phyloP scores from a whole-genome alignment of 2,329 filamentous ascomycete species.

The Aspergillus floridensis region DNA sequence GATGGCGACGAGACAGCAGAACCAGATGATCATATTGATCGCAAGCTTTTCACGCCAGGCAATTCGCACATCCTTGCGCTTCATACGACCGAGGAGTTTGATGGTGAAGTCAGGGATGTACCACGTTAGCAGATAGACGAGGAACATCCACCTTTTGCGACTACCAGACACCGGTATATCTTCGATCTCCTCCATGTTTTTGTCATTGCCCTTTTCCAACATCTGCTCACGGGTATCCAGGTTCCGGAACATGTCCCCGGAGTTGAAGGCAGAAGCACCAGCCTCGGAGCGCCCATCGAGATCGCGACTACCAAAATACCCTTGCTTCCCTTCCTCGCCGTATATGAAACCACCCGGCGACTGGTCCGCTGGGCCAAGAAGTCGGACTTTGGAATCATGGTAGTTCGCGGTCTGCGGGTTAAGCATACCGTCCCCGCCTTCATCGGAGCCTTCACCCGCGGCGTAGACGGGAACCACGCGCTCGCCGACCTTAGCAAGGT shows the following conservation, averaged over 20 bases:
- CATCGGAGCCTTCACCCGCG: slow-evolving; percentile 53
- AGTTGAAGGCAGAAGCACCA: slow-evolving; percentile 83
- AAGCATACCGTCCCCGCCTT: slow-evolving; percentile 61
- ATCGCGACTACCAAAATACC: slow-evolving; percentile 78
- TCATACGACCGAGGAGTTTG: slow-evolving; percentile 74
- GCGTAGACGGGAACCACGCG: slow-evolving; percentile 56
- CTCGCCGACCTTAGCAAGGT: slow-evolving; percentile 74
- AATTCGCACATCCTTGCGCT: slow-evolving; percentile 83
- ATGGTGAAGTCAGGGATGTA: slow-evolving; percentile 83
- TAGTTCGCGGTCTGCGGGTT: slow-evolving; percentile 44
- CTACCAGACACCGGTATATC: slow-evolving; percentile 72
- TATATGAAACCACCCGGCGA: slow-evolving; percentile 63
- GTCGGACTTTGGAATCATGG: slow-evolving; percentile 54
- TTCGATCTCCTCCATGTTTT: slow-evolving; percentile 86
- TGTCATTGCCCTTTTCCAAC: slow-evolving; percentile 91
- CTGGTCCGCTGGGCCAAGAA: slow-evolving; percentile 49
- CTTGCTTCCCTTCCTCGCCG: slow-evolving; percentile 70
- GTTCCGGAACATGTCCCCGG: slow-evolving; percentile 97
- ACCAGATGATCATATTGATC: slow-evolving; percentile 97
- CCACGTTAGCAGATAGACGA: slow-evolving; percentile 82
- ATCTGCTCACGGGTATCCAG: slow-evolving; percentile 91
- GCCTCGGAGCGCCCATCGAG: slow-evolving; percentile 86
- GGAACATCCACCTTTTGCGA: slow-evolving; percentile 85
- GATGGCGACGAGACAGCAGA: slow-evolving; percentile 69
- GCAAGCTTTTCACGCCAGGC: slow-evolving; percentile 97